Conservation (phyloP, 2,329 filamentous ascomycete species). For the Fusarium dimerum region DNA sequence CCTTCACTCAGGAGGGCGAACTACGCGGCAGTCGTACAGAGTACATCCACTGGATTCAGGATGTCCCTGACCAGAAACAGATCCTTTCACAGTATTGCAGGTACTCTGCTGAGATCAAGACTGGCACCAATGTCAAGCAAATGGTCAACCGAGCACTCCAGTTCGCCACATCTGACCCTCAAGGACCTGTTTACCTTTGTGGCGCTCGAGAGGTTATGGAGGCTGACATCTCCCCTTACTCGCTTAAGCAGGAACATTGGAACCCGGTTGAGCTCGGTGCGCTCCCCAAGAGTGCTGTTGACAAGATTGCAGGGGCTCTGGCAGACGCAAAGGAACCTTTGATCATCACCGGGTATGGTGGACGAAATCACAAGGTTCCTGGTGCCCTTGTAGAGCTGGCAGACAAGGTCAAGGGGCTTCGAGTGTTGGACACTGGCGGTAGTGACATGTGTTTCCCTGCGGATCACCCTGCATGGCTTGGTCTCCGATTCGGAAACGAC, state of each 20-base stretch:
- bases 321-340: slow-evolving; percentile 66
- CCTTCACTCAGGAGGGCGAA: slow-evolving; percentile 77
- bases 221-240: slow-evolving; percentile 75
- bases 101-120: slow-evolving; percentile 80
- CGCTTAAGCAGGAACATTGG: slow-evolving; percentile 70
- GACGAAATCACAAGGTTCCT: slow-evolving; percentile 66
- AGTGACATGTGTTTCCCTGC: slow-evolving; percentile 82
- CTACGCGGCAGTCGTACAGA: slow-evolving; percentile 76
- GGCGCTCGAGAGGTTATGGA: slow-evolving; percentile 84
- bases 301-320: slow-evolving; percentile 63
- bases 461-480: slow-evolving; percentile 67
- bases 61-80: slow-evolving; percentile 78
- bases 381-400: slow-evolving; percentile 66
- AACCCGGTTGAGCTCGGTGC: slow-evolving; percentile 67
- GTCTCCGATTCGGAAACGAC: slow-evolving; percentile 73
- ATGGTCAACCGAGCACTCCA: slow-evolving; percentile 83
- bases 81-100: slow-evolving; percentile 85
- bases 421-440: slow-evolving; percentile 74
- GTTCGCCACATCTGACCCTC: slow-evolving; percentile 75
- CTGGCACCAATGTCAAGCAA: slow-evolving; percentile 83
- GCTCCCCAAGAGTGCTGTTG: slow-evolving; percentile 52
- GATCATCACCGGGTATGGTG: slow-evolving; percentile 70
- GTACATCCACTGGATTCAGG: slow-evolving; percentile 86
- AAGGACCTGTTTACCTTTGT: slow-evolving; percentile 77
- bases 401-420: slow-evolving; percentile 65